Evolutionary conservation across 2,329 filamentous ascomycete species (phyloP), one percentile per base, ranked within the genome.

Genomic region (Torrubiella hemipterigena): DNA sequence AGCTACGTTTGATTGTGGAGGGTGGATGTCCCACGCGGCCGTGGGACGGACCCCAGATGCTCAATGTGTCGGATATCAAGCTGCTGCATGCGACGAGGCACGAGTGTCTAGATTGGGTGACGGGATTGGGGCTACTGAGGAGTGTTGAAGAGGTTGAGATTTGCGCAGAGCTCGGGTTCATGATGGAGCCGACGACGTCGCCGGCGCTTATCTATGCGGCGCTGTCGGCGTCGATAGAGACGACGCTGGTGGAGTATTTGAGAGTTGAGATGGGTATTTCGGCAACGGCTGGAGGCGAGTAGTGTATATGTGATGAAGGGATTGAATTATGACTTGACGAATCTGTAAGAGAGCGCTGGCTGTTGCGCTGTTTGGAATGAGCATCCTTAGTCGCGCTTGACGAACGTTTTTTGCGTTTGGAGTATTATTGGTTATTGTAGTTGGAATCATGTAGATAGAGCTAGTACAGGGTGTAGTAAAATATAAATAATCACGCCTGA

Each of bases 141-240:
- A 61, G 62, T 0, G 44, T 76, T 38, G 49, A 57, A 35, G 56
- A 65, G 20, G 38, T 78, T 25, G 61, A 65, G 20, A 61, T 79
- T 4, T 49, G 56, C 17, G 61, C 70, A 4, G 55, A 73, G 17
- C 58, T 74, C 11, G 65, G 69, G 39, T 59, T 66, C 40, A 67
- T 70, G 47, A 63, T 68, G 3, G 51, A 59, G 17, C 66, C 68
- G 2, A 59, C 60, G 33, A 69, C 64, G 13, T 62, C 64, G 34
- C 62, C 61, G 27, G 68, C 73, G 63, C 59, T 67, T 4, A 61
- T 73, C 37, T 75, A 69, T 45, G 65, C 73, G 3, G 64, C 70
- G 16, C 71, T 78, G 39, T 76, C 71, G 18, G 63, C 62, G 20
- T 76, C 71, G 32, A 65, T 78, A 13, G 67, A 74, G 38, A 61